Percentiles rank a stretch among this genome's conserved stretches.
Evolutionary conservation across 1,139 yeast genomes (phyloP).

Genomic region (Pichia sp.): DNA sequence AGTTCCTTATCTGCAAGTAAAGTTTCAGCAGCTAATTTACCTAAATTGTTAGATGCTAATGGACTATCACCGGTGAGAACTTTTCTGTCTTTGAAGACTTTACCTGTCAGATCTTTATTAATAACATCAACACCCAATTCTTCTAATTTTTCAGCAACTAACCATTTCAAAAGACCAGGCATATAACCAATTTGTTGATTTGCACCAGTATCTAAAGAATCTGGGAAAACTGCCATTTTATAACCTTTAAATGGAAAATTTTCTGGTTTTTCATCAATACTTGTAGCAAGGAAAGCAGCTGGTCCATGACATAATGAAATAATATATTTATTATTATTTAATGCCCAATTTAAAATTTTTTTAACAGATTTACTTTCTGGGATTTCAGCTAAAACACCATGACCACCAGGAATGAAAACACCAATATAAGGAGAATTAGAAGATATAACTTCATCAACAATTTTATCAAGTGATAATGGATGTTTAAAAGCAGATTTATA

Average conservation of each 20-base stretch:
- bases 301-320: constrained; percentile 13
- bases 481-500: constrained; percentile 1
- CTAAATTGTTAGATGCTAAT: constrained; percentile 12
- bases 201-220: constrained; percentile 13
- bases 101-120: constrained; percentile 11
- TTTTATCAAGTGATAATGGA: constrained; percentile 5
- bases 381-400: constrained; percentile 10
- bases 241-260: constrained; percentile 11
- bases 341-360: constrained; percentile 11
- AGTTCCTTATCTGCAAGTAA: constrained; percentile 6
- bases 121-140: constrained; percentile 7
- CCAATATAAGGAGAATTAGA: constrained; percentile 10
- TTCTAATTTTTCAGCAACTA: constrained; percentile 9
- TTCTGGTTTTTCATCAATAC: constrained; percentile 3
- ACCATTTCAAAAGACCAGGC: constrained; percentile 15
- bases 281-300: constrained; percentile 11
- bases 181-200: constrained; percentile 14
- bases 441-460: constrained; percentile 3
- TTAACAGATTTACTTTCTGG: constrained; percentile 10
- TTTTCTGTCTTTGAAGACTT: constrained; percentile 8
- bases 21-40: constrained; percentile 13
- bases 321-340: constrained; percentile 9
- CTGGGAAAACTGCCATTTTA: constrained; percentile 10
- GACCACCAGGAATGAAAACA: constrained; percentile 15
- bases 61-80: constrained; percentile 13